Conservation (phyloP, 371 early-diverging fungal species). For the Encephalitozoon romaleae region DNA sequence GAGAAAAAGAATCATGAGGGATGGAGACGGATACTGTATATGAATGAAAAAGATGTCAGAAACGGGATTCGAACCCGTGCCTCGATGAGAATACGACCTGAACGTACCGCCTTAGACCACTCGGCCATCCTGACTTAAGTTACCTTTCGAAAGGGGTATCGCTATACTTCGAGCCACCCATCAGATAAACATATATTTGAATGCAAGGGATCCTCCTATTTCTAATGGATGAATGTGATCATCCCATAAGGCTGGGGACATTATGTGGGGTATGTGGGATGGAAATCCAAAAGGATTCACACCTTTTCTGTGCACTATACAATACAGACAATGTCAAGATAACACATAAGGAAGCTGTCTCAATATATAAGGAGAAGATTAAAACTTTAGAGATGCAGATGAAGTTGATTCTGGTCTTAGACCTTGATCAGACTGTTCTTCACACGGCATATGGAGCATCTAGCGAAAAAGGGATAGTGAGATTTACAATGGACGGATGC, state of each 20-base stretch:
- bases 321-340: slow-evolving; percentile 39
- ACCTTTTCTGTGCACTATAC: slow-evolving; percentile 43
- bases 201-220: not conserved
- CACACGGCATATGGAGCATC: slow-evolving; percentile 70
- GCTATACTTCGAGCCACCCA: not conserved
- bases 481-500: slow-evolving; percentile 10
- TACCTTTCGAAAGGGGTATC: not conserved
- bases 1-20: slow-evolving; percentile 47
- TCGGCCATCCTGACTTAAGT: slow-evolving; percentile 56
- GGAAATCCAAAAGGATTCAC: slow-evolving; percentile 26
- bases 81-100: slow-evolving; percentile 57
- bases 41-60: not conserved
- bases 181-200: not conserved
- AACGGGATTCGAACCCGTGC: slow-evolving; percentile 56
- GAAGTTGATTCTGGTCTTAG: slow-evolving; percentile 82
- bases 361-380: slow-evolving; percentile 30
- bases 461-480: not conserved
- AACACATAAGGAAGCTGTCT: slow-evolving; percentile 38
- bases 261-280: slow-evolving; percentile 56
- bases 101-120: slow-evolving; percentile 60
- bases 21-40: slow-evolving; percentile 17
- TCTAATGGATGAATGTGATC: slow-evolving; percentile 36
- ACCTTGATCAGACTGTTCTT: slow-evolving; percentile 94
- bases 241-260: slow-evolving; percentile 42
- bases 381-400: slow-evolving; percentile 64